Evolutionary conservation across 208 protist species (phyloP).

Genomic region (Trypanosoma platydactyli): DNA sequence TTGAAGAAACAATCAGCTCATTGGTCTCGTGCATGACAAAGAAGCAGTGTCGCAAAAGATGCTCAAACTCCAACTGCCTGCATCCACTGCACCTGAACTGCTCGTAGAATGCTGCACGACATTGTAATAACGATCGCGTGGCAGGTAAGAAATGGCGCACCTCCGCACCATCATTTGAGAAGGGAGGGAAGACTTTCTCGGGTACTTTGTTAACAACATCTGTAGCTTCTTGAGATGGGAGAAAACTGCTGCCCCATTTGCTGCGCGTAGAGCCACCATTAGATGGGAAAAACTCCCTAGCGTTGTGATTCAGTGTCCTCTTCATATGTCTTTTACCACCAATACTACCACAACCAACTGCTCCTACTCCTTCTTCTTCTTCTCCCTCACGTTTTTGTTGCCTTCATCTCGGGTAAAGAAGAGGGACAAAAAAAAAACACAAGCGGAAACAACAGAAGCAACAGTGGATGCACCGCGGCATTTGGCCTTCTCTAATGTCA

Average conservation of each 20-base stretch:
- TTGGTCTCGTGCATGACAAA: slow-evolving; percentile 18
- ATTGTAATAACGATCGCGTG: slow-evolving; percentile 16
- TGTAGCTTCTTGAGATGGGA: neutral
- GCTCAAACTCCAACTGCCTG: slow-evolving; percentile 31
- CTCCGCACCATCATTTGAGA: neutral
- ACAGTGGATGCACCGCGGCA: neutral
- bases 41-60: slow-evolving; percentile 16
- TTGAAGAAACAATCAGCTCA: slow-evolving; percentile 22
- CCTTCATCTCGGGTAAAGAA: neutral
- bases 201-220: neutral
- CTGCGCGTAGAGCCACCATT: neutral
- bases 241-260: neutral
- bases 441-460: too few species aligned
- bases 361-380: too few species aligned
- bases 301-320: slow-evolving; percentile 21
- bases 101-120: slow-evolving; percentile 19
- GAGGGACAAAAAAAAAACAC: neutral
- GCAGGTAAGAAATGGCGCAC: slow-evolving; percentile 8
- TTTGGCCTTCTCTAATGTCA: too few species aligned
- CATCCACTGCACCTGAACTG: slow-evolving; percentile 4
- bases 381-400: neutral
- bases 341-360: neutral
- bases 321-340: slow-evolving; percentile 12
- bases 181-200: neutral
- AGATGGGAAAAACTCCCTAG: slow-evolving; percentile 21